These are phyloP conservation scores for Halophytophthora polymorphica DNA, from an alignment of 352 stramenopile species.

Conservation along the genomic window DNA sequence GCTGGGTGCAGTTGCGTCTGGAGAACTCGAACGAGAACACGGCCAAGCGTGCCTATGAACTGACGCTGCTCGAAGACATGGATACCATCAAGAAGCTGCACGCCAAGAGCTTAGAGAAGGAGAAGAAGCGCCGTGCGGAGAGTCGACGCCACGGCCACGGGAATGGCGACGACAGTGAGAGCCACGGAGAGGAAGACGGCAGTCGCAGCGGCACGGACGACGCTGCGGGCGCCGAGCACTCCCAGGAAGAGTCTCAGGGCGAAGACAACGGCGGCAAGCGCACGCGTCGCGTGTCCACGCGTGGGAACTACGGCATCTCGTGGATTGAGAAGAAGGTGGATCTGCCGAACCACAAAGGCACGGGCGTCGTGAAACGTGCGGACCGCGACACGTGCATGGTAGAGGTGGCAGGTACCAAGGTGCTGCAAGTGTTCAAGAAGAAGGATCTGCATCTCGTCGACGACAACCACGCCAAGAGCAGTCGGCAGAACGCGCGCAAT, in stretches of 20 bases:
- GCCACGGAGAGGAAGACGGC: conserved; percentile 45
- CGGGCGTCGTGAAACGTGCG: conserved; percentile 78
- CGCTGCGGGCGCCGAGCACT: conserved; percentile 43
- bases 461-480: conserved; percentile 51
- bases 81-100: conserved; percentile 78
- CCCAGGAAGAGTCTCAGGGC: conserved; percentile 68
- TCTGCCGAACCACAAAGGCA: conserved; percentile 69
- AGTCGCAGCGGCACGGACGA: conserved; percentile 56
- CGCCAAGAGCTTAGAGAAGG: conserved; percentile 57
- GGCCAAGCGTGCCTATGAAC: conserved; percentile 83
- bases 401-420: conserved; percentile 64
- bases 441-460: conserved; percentile 80
- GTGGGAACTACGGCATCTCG: conserved; percentile 82
- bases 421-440: conserved; percentile 85
- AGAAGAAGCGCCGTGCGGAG: conserved; percentile 48
- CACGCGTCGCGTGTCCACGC: conserved; percentile 65
- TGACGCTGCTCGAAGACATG: conserved; percentile 83
- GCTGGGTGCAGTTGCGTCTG: conserved; percentile 84
- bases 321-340: conserved; percentile 87
- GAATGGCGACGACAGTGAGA: conserved; percentile 51
- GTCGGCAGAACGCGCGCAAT: conserved; percentile 50
- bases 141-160: conserved; percentile 19
- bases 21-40: conserved; percentile 85
- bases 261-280: conserved; percentile 68
- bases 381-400: conserved; percentile 86